phyloP scores from a whole-genome alignment of 257 asterid genomes.

The Nicotiana benthamiana region DNA sequence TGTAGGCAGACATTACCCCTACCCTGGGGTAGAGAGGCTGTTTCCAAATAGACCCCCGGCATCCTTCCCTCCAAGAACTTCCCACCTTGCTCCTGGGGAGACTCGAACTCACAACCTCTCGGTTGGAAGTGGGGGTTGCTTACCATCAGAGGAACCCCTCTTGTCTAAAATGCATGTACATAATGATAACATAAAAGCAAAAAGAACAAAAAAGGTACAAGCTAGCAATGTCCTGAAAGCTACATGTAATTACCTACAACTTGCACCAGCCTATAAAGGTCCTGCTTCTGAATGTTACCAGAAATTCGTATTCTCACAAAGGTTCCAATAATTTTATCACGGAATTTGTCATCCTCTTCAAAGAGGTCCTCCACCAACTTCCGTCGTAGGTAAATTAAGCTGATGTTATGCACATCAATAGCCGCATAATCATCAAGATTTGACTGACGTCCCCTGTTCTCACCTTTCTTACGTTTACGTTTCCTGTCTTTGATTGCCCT shows the following conservation, averaged over 20 bases:
- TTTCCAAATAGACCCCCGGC: no score
- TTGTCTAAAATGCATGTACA: background rate
- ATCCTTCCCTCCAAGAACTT: no score
- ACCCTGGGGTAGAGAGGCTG: no score
- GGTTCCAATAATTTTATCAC: constrained; percentile 73
- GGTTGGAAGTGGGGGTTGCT: no score
- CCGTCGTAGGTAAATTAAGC: constrained; percentile 72
- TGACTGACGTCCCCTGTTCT: constrained; percentile 55
- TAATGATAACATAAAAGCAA: background rate
- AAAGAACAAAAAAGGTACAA: background rate
- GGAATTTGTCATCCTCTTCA: constrained; percentile 68
- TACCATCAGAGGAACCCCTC: no score
- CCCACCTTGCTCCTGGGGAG: no score
- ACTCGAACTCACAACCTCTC: no score
- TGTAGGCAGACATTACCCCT: no score
- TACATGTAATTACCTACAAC: constrained; percentile 67
- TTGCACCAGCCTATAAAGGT: constrained; percentile 91
- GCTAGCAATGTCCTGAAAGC: background rate
- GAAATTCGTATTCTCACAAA: constrained; percentile 94
- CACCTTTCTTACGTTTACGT: constrained; percentile 70
- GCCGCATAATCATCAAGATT: constrained; percentile 97
- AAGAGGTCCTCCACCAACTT: constrained; percentile 96
- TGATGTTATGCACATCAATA: constrained; percentile 83
- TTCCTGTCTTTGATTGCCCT: constrained; percentile 65
- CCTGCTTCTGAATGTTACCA: constrained; percentile 84